Evolutionary conservation across 2,329 filamentous ascomycete species (phyloP).

Genomic region (Colletotrichum echinochloae): DNA sequence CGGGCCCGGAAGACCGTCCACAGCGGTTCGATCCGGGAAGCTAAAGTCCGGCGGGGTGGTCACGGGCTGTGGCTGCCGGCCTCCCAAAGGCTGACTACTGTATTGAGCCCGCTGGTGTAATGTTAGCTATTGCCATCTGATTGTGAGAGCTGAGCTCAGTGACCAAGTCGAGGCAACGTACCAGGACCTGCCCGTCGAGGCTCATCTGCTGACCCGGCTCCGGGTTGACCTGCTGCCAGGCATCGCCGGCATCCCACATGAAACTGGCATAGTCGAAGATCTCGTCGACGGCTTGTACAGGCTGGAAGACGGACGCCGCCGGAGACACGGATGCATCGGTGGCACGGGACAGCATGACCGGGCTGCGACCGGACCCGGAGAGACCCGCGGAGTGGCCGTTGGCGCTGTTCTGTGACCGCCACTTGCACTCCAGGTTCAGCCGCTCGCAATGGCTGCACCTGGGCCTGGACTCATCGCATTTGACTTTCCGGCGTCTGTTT

Average conservation of each 20-base stretch:
- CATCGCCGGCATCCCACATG: slow-evolving; percentile 58
- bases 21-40: slow-evolving; percentile 17
- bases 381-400: slow-evolving; percentile 36
- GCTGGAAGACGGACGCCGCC: slow-evolving; percentile 44
- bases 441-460: slow-evolving; percentile 65
- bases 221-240: slow-evolving; percentile 48
- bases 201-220: slow-evolving; percentile 37
- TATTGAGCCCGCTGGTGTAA: slow-evolving; percentile 8
- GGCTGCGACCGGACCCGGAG: slow-evolving; percentile 42
- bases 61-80: slow-evolving; percentile 7
- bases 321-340: slow-evolving; percentile 46
- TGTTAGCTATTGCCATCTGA: neutral
- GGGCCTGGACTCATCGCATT: slow-evolving; percentile 66
- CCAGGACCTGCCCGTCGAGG: slow-evolving; percentile 19
- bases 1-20: slow-evolving; percentile 17
- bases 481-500: slow-evolving; percentile 63
- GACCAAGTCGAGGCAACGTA: neutral
- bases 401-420: slow-evolving; percentile 51
- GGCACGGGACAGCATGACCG: slow-evolving; percentile 44
- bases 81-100: neutral
- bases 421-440: slow-evolving; percentile 64
- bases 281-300: slow-evolving; percentile 53
- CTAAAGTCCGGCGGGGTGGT: slow-evolving; percentile 24
- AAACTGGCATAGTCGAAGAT: slow-evolving; percentile 62
- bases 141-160: neutral